Evolutionary conservation across 805 yeast species (phyloP), one percentile per base, ranked within the genome.

Genomic region (Starmerella lactis-condensi): DNA sequence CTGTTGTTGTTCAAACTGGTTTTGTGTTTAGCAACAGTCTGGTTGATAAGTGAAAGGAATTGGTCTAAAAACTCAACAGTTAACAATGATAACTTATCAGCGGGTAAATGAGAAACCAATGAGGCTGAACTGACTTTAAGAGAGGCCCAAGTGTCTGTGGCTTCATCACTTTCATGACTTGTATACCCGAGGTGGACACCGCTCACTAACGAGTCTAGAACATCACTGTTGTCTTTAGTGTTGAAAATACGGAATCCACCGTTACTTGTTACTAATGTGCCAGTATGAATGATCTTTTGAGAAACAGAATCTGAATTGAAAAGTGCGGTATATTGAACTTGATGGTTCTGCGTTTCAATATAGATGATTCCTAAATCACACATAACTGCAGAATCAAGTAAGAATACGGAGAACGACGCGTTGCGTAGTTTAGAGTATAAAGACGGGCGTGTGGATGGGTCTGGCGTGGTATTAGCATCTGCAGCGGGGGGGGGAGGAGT

Each of bases 341-440:
- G 41, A 14, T 42, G 44, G 27, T 33, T 42, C 18, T 45, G 49
- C 1, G 45, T 33, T 29, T 45, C 47, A 4, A 42, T 27, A 7
- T 30, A 32, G n/a, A 45, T 6, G 1, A 36, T 31, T n/a, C 31
- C 35, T 9, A 41, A 28, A 17, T 27, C 36, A 15, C 38, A 33
- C 16, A 35, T 44, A 3, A 39, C 28, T 3, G 36, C 29, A 13
- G 38, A 22, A 20, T 43, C 44, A 12, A 40, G 26, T 5, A 43
- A 21, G 23, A 40, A 41, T 11, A 37, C 26, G 1, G 44, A 41
- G 21, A 26, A 26, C n/a, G 29, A 17, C 11, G 29, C 29, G 12
- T 26, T 15, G 29, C 17, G 29, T 7, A 26, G 12, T 14, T 8
- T 5, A 9, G 21, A 6, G 20, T 18, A 6, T 14, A 24, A 8